Evolutionary conservation across 2,329 filamentous ascomycete species (phyloP), one percentile per base, ranked within the genome.

Genomic region (Alternaria sp.): DNA sequence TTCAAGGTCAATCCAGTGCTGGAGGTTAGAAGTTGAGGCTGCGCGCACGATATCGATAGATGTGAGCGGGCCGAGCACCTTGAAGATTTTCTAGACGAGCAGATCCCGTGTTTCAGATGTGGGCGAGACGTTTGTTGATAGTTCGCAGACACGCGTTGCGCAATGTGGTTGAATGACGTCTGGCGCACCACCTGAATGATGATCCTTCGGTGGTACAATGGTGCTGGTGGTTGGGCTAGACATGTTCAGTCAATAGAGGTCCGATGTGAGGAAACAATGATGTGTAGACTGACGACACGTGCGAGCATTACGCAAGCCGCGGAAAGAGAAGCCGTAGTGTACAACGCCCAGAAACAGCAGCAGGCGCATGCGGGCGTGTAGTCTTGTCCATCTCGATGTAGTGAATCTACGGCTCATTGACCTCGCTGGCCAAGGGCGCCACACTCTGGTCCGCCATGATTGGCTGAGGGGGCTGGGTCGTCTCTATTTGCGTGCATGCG

Each of bases 91-190:
- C 46, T 49, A 26, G 18, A 46, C 22, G 32, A 30, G 52, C 32
- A 34, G 52, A 51, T 56, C 32, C 32, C 46, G 51, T 51, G 57
- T 60, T 51, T 60, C 57, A 60, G 57, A 60, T 56, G 54, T 36
- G 52, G 52, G 57, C 44, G 30, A 59, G 54, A 56, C 46, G 39
- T 46, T 51, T 18, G 57, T 38, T 49, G 46, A 12, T 28, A 44
- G 32, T 48, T 28, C 32, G 38, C n/a, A 28, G 54, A 59, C 57
- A 53, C 44, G 57, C 51, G 52, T 56, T 39, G 57, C n/a, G 49
- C 36, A 51, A 1, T 26, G 16, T 24, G 49, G 48, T 5, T 41
- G 34, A 28, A 24, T 49, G 46, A 49, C 46, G 46, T 49, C 22
- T 26, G 12, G 32, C 34, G 4, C 22, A 39, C 22, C 9, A 32